A percentile compares a stretch with the other conserved stretches of the same genome.
These are phyloP conservation scores for Didymosphaeria variabile DNA, from an alignment of 2,329 filamentous ascomycete genomes.

Conservation along the genomic window DNA sequence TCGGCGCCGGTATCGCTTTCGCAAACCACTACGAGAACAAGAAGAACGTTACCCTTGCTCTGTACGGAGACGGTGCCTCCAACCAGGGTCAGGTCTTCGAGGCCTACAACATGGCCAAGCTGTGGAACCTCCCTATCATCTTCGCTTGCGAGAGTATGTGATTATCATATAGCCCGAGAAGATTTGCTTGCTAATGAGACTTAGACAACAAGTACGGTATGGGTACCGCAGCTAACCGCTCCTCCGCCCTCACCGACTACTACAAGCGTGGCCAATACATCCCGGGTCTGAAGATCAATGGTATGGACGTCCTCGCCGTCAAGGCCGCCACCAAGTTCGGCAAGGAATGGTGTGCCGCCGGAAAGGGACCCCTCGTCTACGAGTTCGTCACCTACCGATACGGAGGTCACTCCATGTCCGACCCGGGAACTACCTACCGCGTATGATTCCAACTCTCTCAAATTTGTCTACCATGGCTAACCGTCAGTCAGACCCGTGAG, in stretches of 20 bases:
- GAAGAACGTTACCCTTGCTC: constrained; percentile 85
- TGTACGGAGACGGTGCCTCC: constrained; percentile 97
- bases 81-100: constrained; percentile 99
- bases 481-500: constrained; percentile 75
- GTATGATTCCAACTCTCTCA: constrained; percentile 33
- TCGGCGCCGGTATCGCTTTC: constrained; percentile 95
- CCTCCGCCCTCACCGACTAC: constrained; percentile 97
- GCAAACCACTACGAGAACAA: constrained; percentile 92
- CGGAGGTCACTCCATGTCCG: constrained; percentile 99
- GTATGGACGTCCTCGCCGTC: constrained; percentile 98
- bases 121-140: constrained; percentile 94
- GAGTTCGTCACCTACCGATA: constrained; percentile 99
- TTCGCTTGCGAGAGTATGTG: constrained; percentile 97
- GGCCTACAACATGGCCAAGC: constrained; percentile 99
- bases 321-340: constrained; percentile 95
- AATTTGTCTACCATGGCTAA: constrained; percentile 25
- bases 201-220: constrained; percentile 99
- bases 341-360: constrained; percentile 83
- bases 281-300: constrained; percentile 98
- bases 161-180: background rate
- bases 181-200: constrained; percentile 27
- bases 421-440: constrained; percentile 98
- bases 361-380: constrained; percentile 92
- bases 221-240: constrained; percentile 94
- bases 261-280: constrained; percentile 99